Evolutionary conservation across 2,329 filamentous ascomycete species (phyloP), one percentile per base, ranked within the genome.

Genomic region (Sclerotinia glacialis): DNA sequence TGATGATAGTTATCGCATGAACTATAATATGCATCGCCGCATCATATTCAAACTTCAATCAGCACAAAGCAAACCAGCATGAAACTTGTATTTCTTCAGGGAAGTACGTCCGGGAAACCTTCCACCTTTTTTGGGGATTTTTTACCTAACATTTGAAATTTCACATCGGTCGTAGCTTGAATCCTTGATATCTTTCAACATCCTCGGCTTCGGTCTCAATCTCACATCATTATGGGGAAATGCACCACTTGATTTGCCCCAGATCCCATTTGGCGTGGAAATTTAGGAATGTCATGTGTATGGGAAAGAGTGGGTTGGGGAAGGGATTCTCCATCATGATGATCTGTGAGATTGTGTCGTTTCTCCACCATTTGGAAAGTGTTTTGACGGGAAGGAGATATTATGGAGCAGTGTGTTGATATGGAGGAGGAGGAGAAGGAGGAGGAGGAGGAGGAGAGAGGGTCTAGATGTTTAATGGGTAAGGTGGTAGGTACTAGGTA

Each of bases 231-330:
- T 55, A 55, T 40, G 53, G 53, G 53, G 53, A 55, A 55, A 37
- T 55, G 31, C 53, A 55, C 31, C 4, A 11, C 12, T 23, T 55
- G 37, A 9, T 11, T 55, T 55, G 53, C 53, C 53, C 53, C 53
- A 55, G 53, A 55, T 40, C 53, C 53, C 53, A 31, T 40, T 40
- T 55, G 34, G 53, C 53, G 53, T 55, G 5, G 31, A 55, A 55
- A 55, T n/a, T 55, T 18, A 37, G n/a, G 53, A 55, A 37, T 55
- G 53, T 55, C 53, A 55, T 55, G 53, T 55, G 52, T 37, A 31
- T 55, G 53, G 53, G 31, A 55, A 55, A 40, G 53, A 55, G 53
- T 55, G 53, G 53, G 34, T 40, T 54, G 40, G 9, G 37, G 37
- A 40, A 40, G 37, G 52, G 52, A 21, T 37, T 55, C 53, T 55